Evolutionary conservation across 2,329 filamentous ascomycete species (phyloP).

Genomic region (Neonectria faginata): DNA sequence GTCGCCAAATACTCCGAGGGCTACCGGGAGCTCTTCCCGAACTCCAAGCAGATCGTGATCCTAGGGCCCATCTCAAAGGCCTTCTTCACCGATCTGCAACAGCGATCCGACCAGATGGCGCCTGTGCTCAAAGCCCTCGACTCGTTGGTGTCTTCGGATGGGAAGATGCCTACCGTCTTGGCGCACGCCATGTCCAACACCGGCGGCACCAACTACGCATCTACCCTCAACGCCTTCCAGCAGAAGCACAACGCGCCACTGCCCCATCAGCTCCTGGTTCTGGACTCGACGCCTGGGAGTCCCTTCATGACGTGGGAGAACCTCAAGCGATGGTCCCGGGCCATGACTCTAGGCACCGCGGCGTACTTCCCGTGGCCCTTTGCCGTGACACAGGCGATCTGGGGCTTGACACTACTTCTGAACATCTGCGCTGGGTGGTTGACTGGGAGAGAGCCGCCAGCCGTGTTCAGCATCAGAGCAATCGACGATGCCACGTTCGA

Average conservation of each 20-base stretch:
- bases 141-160: conserved; percentile 25
- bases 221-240: conserved; percentile 61
- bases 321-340: conserved; percentile 63
- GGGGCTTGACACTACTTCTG: conserved; percentile 56
- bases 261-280: conserved; percentile 61
- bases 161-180: conserved; percentile 53
- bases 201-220: conserved; percentile 64
- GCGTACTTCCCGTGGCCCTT: conserved; percentile 63
- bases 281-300: conserved; percentile 66
- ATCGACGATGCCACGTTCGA: conserved; percentile 54
- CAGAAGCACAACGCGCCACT: conserved; percentile 53
- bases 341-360: conserved; percentile 63
- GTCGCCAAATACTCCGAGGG: conserved; percentile 67
- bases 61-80: conserved; percentile 63
- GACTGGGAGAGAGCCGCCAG: conserved; percentile 55
- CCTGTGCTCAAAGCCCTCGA: conserved; percentile 55
- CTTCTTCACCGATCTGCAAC: conserved; percentile 56
- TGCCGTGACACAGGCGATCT: conserved; percentile 59
- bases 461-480: conserved; percentile 52
- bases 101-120: conserved; percentile 59
- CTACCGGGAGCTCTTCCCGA: conserved; percentile 63
- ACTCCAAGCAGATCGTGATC: conserved; percentile 62
- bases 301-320: conserved; percentile 56
- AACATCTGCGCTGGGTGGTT: conserved; percentile 51
- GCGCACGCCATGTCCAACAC: conserved; percentile 70